Evolutionary conservation across 139 green algal species (phyloP).

Genomic region (Zygnema cylindricum): DNA sequence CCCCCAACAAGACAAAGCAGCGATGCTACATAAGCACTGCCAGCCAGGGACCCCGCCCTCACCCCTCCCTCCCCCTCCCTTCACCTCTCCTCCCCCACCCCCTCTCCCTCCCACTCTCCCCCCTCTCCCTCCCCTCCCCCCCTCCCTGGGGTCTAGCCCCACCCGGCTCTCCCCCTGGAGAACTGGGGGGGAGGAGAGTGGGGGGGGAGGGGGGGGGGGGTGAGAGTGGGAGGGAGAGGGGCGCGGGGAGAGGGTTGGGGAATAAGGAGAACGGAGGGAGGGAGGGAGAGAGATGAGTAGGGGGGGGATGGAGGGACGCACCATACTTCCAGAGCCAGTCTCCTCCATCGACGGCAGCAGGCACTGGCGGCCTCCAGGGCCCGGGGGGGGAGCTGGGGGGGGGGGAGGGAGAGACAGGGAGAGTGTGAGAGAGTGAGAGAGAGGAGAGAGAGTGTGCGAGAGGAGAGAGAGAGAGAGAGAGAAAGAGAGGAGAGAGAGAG

Average conservation of each 20-base stretch:
- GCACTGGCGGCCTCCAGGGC: slow-evolving; percentile 27
- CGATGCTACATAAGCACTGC: not conserved
- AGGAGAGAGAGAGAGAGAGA: not conserved
- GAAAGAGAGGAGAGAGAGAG: too few species aligned
- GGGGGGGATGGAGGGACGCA: not conserved
- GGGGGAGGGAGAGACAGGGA: not conserved
- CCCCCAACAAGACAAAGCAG: too few species aligned
- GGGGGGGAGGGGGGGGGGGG: not conserved
- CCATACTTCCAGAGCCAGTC: slow-evolving; percentile 43
- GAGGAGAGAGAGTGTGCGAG: not conserved
- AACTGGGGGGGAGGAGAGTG: not conserved
- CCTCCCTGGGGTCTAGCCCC: not conserved
- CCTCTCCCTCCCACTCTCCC: not conserved
- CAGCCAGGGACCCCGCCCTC: not conserved
- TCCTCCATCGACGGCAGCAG: slow-evolving; percentile 41
- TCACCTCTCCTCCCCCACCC: too few species aligned
- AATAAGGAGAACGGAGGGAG: not conserved
- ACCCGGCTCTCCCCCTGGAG: not conserved
- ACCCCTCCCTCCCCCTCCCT: not conserved
- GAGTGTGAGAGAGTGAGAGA: not conserved
- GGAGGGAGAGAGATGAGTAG: not conserved
- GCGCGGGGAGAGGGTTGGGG: not conserved
- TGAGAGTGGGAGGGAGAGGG: slow-evolving; percentile 6
- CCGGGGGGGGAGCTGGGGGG: slow-evolving; percentile 26
- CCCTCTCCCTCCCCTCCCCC: slow-evolving; percentile 3